Evolutionary conservation across 164 flowering plant genomes (phyloP), one percentile per base, ranked within the genome.

Genomic region (Umbilicus rupestris): DNA sequence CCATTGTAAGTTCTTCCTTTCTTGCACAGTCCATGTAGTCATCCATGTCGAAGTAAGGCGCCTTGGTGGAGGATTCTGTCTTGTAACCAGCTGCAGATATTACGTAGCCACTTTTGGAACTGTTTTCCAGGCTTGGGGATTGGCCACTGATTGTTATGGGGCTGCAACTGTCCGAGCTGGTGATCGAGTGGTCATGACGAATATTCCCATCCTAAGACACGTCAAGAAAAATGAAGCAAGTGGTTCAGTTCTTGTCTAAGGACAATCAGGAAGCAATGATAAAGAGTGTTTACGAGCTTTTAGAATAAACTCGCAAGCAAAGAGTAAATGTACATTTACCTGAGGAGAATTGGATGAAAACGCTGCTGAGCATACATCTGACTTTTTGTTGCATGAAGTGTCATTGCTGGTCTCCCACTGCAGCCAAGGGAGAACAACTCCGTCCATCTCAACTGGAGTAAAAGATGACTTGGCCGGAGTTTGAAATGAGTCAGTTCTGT

Each of bases 351-450:
- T 77, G 74, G 55, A 67, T 8, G 69, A 20, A 35, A 58, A 58
- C 72, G 74, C 41, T 39, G 64, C 68, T 17, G 84, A 73, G 47
- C 79, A 69, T 33, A 70, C 68, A 41, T 74, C 69, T 33, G 62
- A 67, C 55, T 72, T 79, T 29, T 62, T 75, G 74, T 73, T 79
- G 71, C 66, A 64, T 44, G 74, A 33, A 17, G 70, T 66, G 71
- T 89, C 91, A 78, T 72, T 78, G 64, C 78, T 69, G 41, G 96
- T 85, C 74, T 92, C 99, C 99, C 99, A 95, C 57, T 84, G 81
- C 83, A 95, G 77, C 99, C 99, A 95, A 44, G 99, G 99, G 62
- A 95, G 72, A 50, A 78, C 75, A 69, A 95, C 82, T 20, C 96
- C 97, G 74, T 95, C 99, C 85, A 83, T 83, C 71, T 81, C 94